phyloP scores from a whole-genome alignment of 1,139 yeast species.

The Candida tropicalis region DNA sequence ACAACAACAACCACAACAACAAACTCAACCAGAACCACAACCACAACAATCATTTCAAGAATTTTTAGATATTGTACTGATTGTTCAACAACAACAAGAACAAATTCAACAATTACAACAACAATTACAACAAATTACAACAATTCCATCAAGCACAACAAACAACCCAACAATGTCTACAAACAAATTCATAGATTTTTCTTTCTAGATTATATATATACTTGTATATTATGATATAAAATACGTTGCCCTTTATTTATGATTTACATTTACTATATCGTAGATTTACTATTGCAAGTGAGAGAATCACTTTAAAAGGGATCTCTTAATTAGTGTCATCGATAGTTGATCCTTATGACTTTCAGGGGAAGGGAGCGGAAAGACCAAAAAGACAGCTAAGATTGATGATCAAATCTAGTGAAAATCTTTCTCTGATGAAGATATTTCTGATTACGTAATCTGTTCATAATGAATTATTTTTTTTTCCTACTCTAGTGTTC shows the following conservation, averaged over 20 bases:
- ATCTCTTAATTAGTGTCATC: too few relatives aligned
- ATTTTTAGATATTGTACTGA: conserved; percentile 5
- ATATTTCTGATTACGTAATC: too few relatives aligned
- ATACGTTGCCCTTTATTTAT: neutral
- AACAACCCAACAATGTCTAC: neutral
- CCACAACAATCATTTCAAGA: conserved; percentile 11
- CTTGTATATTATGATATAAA: neutral
- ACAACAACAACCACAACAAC: conserved; percentile 10
- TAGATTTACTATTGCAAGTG: too few relatives aligned
- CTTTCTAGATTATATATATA: neutral
- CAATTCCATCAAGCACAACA: conserved; percentile 10
- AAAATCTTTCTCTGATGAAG: too few relatives aligned
- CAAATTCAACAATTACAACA: conserved; percentile 30
- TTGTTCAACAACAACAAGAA: conserved; percentile 26
- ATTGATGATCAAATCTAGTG: too few relatives aligned
- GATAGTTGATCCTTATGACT: too few relatives aligned
- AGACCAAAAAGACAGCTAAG: too few relatives aligned
- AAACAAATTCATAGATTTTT: conserved; percentile 3
- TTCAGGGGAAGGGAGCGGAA: too few relatives aligned
- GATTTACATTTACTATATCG: neutral
- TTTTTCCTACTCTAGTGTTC: too few relatives aligned
- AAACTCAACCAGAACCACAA: conserved; percentile 6
- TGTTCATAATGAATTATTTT: too few relatives aligned
- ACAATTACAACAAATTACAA: conserved; percentile 20
- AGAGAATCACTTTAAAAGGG: too few relatives aligned